Conservation (phyloP, 768 basidiomycete species). For the Omphalotus guepiniiformis region DNA sequence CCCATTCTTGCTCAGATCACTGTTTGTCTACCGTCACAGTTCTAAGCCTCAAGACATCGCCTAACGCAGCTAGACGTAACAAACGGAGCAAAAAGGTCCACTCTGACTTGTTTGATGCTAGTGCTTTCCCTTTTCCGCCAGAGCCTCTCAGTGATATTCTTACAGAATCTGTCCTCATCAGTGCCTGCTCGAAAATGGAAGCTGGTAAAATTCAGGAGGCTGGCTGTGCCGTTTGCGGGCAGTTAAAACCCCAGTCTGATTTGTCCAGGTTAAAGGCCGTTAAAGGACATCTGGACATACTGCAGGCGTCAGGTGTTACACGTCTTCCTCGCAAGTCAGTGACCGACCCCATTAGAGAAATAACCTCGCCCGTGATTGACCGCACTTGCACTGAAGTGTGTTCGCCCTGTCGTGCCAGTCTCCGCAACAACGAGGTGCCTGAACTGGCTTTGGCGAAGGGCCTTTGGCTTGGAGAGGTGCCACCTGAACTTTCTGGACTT, state of each 20-base stretch:
- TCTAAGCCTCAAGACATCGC: too few species aligned
- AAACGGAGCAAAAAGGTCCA: too few species aligned
- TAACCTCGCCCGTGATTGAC: neutral
- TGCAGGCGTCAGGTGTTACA: neutral
- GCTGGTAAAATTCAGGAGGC: conserved; percentile 17
- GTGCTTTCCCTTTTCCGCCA: too few species aligned
- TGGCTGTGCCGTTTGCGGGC: conserved; percentile 29
- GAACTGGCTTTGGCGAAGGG: conserved; percentile 20
- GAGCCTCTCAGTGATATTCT: too few species aligned
- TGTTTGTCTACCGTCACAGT: too few species aligned
- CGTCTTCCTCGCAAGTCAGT: neutral
- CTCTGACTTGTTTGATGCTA: too few species aligned
- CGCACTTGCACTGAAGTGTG: neutral
- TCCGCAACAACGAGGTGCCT: conserved; percentile 7
- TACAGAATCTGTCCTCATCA: too few species aligned
- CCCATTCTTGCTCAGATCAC: too few species aligned
- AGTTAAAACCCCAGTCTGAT: conserved; percentile 7
- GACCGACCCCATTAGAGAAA: neutral
- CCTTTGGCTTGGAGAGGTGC: conserved; percentile 23
- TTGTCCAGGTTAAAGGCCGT: conserved; percentile 2
- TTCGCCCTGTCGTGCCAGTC: neutral
- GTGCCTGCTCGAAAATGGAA: too few species aligned
- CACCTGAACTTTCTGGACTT: conserved; percentile 12
- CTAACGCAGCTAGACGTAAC: too few species aligned
- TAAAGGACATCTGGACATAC: conserved; percentile 2